phyloP scores from a whole-genome alignment of 805 yeast species.

The Groenewaldozyma salmanticensis region DNA sequence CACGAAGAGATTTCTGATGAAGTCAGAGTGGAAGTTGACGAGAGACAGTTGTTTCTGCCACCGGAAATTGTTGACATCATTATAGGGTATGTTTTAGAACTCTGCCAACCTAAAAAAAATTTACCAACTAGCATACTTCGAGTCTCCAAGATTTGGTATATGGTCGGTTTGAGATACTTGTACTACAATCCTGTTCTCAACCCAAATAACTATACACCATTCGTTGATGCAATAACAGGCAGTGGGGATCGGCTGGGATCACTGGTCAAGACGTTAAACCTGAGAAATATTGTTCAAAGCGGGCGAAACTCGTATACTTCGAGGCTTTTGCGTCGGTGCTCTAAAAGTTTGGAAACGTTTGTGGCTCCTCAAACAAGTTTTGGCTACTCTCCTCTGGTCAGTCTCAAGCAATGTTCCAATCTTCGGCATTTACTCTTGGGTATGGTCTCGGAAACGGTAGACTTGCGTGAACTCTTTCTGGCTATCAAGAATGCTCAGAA shows the following conservation, averaged over 20 bases:
- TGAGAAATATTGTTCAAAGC: slow-evolving; percentile 72
- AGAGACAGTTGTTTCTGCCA: slow-evolving; percentile 30
- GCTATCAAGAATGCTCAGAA: slow-evolving; percentile 55
- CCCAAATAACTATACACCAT: slow-evolving; percentile 58
- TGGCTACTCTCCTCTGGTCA: slow-evolving; percentile 82
- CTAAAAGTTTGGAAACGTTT: slow-evolving; percentile 52
- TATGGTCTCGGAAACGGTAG: slow-evolving; percentile 83
- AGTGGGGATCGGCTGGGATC: slow-evolving; percentile 44
- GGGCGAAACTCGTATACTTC: slow-evolving; percentile 91
- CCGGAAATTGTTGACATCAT: slow-evolving; percentile 40
- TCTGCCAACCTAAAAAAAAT: slow-evolving; percentile 14
- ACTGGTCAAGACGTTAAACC: slow-evolving; percentile 56
- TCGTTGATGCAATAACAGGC: slow-evolving; percentile 57
- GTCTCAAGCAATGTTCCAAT: slow-evolving; percentile 51
- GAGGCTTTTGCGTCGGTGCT: slow-evolving; percentile 67
- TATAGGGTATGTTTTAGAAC: slow-evolving; percentile 15
- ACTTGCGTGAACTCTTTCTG: slow-evolving; percentile 65
- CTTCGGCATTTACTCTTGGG: slow-evolving; percentile 65
- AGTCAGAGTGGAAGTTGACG: slow-evolving; percentile 7
- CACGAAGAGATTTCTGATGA: neutral
- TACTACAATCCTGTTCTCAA: slow-evolving; percentile 55
- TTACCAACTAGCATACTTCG: slow-evolving; percentile 38
- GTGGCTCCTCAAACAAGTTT: slow-evolving; percentile 93
- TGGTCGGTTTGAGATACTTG: slow-evolving; percentile 49
- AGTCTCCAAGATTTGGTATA: slow-evolving; percentile 54